Base-by-base conservation (phyloP, 805 yeast genomes). In the Zygoascus bituminiphila region DNA sequence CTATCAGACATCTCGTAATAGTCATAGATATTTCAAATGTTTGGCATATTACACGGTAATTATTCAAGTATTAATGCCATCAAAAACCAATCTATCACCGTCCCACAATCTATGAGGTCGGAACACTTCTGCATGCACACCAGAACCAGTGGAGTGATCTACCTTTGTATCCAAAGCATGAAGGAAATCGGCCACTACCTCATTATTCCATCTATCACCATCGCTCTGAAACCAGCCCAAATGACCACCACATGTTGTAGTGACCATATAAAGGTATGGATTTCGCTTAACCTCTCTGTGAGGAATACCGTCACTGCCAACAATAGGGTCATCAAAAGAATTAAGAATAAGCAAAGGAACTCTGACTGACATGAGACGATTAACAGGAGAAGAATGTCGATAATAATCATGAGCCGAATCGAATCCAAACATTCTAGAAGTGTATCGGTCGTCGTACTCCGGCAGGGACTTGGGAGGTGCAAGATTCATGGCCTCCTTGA, bases 161-260 rank as follows among this genome's bases (percentile, higher is more conserved):
- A 67, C 57, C 15, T 62, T 54, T 2, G 54, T 53, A 42, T 71
- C 62, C 46, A 70, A 62, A 4, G 65, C 60, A 25, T 57, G 54
- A 51, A 76, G 61, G 53, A 75, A 71, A 49, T 67, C 65, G 22
- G 77, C 63, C 38, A 79, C 51, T 22, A 82, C 82, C 6, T 69
- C 66, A 3, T 77, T 65, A 54, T 74, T 78, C 95, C 95, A 87
- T 57, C 88, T 76, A 38, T 71, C 69, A 22, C 84, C 83, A 22
- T 72, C 67, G 43, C 70, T 65, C 54, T 74, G 71, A 52, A 79
- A 86, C 82, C 83, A 86, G n/a, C 86, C 93, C 47, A 86, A 72
- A 64, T 86, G 95, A 1, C 95, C 94, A 5, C 95, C 95, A 46
- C 76, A 70, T 38, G 75, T 71, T 5, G 89, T 82, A 50, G 79